Evolutionary conservation across 2,329 filamentous ascomycete species (phyloP).

Genomic region (Fusarium duplospermum): DNA sequence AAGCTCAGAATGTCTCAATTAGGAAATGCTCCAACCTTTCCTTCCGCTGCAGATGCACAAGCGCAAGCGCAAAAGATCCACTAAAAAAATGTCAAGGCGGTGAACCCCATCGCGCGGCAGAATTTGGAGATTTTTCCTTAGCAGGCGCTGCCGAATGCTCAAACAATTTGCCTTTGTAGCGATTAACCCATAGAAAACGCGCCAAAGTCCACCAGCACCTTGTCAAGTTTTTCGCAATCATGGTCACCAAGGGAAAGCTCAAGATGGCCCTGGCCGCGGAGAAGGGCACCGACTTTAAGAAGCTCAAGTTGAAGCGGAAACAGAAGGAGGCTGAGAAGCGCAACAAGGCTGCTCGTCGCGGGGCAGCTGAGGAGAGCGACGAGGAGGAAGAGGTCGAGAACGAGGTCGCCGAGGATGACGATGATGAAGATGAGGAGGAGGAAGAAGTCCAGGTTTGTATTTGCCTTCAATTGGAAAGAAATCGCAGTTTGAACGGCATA

Average conservation of each 20-base stretch:
- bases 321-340: constrained; percentile 57
- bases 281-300: constrained; percentile 65
- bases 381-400: constrained; percentile 48
- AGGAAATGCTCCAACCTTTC: constrained; percentile 4
- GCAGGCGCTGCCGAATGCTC: constrained; percentile 20
- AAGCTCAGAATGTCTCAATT: constrained; percentile 5
- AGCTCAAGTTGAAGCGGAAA: constrained; percentile 62
- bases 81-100: constrained; percentile 46
- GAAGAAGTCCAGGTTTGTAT: constrained; percentile 46
- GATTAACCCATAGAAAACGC: constrained; percentile 23
- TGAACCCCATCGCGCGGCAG: constrained; percentile 42
- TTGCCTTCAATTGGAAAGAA: background rate
- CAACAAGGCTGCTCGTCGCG: constrained; percentile 46
- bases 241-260: constrained; percentile 62
- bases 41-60: background rate
- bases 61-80: constrained; percentile 17
- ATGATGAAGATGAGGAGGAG: constrained; percentile 48
- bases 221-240: constrained; percentile 34
- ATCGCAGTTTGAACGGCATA: background rate
- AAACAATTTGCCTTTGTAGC: constrained; percentile 26
- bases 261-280: constrained; percentile 66
- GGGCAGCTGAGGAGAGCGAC: constrained; percentile 46
- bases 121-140: constrained; percentile 47
- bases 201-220: constrained; percentile 1
- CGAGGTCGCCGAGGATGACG: constrained; percentile 53